Evolutionary conservation across 2,329 filamentous ascomycete genomes (phyloP).

Genomic region (Sclerotinia subarctica): DNA sequence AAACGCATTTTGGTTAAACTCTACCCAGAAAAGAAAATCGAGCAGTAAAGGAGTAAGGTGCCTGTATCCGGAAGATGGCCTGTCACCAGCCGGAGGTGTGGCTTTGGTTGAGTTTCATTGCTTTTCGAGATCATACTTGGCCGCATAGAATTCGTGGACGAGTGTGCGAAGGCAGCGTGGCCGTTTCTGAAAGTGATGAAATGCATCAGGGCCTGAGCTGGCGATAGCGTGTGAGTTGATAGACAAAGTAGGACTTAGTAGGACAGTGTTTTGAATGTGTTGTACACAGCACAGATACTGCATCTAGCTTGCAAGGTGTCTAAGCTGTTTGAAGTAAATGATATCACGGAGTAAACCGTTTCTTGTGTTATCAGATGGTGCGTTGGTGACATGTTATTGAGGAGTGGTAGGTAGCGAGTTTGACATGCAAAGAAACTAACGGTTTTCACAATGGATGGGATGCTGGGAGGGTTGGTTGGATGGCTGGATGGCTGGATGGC

Average conservation of each 20-base stretch:
- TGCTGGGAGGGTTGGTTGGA: not conserved
- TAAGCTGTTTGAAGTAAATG: constrained; percentile 22
- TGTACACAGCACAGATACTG: constrained; percentile 22
- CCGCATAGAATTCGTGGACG: constrained; percentile 23
- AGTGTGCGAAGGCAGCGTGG: constrained; percentile 23
- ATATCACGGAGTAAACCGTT: constrained; percentile 15
- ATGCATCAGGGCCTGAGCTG: constrained; percentile 21
- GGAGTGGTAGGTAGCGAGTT: constrained; percentile 4
- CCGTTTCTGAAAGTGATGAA: constrained; percentile 18
- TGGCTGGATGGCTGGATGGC: not conserved
- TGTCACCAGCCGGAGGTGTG: constrained; percentile 16
- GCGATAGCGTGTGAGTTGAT: constrained; percentile 15
- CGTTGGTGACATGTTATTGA: constrained; percentile 20
- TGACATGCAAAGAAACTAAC: constrained; percentile 14
- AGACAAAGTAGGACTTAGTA: constrained; percentile 27
- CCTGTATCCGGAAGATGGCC: constrained; percentile 13
- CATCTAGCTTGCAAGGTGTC: constrained; percentile 16
- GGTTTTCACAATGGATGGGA: constrained; percentile 1
- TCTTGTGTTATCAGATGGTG: constrained; percentile 19
- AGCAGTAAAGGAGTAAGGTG: constrained; percentile 5
- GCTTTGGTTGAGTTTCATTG: constrained; percentile 21
- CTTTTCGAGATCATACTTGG: constrained; percentile 15
- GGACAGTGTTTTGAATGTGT: constrained; percentile 30
- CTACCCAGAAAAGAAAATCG: constrained; percentile 15
- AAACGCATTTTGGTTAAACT: not conserved